phyloP scores from a whole-genome alignment of 2,329 filamentous ascomycete genomes.

The Epichloe gansuensis region DNA sequence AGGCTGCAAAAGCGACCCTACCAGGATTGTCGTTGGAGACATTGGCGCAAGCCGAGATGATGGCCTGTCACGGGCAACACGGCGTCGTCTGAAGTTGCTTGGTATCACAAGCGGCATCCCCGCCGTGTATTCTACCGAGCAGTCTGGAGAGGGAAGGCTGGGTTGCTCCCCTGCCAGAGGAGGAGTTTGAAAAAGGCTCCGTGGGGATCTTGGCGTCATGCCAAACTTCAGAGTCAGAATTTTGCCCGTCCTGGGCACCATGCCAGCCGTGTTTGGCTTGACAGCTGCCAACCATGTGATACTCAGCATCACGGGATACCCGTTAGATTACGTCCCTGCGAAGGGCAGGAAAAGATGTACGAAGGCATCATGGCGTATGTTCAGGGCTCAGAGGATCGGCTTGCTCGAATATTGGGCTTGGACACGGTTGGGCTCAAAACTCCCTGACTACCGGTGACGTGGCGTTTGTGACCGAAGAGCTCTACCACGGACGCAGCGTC shows the following conservation, averaged over 20 bases:
- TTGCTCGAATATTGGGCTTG: conserved; percentile 37
- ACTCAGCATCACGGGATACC: conserved; percentile 68
- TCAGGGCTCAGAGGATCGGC: conserved; percentile 67
- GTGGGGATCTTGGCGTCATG: conserved; percentile 78
- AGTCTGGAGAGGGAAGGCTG: conserved; percentile 79
- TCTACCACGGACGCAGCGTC: conserved; percentile 72
- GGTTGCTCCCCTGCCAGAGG: conserved; percentile 78
- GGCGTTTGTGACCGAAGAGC: conserved; percentile 79
- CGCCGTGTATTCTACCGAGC: conserved; percentile 86
- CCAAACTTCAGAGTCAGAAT: conserved; percentile 94
- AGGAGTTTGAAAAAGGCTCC: conserved; percentile 75
- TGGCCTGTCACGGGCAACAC: conserved; percentile 71
- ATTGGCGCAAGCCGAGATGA: conserved; percentile 84
- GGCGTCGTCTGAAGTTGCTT: conserved; percentile 62
- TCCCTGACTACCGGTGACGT: conserved; percentile 67
- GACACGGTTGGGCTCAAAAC: conserved; percentile 58
- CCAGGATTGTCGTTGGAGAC: conserved; percentile 78
- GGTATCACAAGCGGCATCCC: conserved; percentile 80
- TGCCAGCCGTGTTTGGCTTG: conserved; percentile 94
- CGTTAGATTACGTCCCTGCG: conserved; percentile 66
- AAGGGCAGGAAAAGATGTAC: conserved; percentile 90
- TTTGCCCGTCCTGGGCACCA: conserved; percentile 84
- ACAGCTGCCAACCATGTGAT: conserved; percentile 89
- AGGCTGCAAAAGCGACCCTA: conserved; percentile 80
- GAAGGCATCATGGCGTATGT: conserved; percentile 67